A percentile compares a stretch with the other conserved stretches of the same genome.
These are phyloP conservation scores for Schizophyllum commune DNA, from an alignment of 1,284 basidiomycete species.

Conservation along the genomic window DNA sequence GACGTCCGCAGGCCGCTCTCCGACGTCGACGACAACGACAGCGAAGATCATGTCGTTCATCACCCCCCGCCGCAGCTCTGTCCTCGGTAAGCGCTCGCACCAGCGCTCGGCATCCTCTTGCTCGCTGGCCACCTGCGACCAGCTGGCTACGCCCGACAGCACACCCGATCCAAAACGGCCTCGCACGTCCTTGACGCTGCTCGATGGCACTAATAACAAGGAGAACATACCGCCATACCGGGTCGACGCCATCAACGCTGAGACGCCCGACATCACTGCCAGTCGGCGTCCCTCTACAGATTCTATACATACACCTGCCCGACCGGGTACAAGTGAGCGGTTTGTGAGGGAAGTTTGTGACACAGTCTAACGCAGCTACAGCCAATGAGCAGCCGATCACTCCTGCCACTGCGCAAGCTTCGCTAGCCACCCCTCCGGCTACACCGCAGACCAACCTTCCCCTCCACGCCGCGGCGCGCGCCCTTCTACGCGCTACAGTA, in stretches of 20 bases:
- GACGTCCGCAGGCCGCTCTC: too few species aligned
- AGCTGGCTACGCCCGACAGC: constrained; percentile 47
- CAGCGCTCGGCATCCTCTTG: constrained; percentile 17
- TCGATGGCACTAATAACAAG: constrained; percentile 61
- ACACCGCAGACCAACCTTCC: constrained; percentile 48
- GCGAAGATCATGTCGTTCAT: too few species aligned
- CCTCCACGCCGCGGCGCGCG: constrained; percentile 56
- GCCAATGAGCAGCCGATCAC: constrained; percentile 34
- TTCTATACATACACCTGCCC: background rate
- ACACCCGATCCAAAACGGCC: constrained; percentile 61
- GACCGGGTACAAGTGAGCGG: constrained; percentile 14
- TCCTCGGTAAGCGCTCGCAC: constrained; percentile 17
- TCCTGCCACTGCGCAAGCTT: constrained; percentile 31
- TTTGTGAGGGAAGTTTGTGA: constrained; percentile 29
- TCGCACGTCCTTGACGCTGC: constrained; percentile 33
- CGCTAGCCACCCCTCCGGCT: constrained; percentile 53
- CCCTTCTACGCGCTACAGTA: constrained; percentile 62
- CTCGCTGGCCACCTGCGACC: constrained; percentile 24
- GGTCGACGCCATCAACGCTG: constrained; percentile 23
- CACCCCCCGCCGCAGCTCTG: constrained; percentile 12
- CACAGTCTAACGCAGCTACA: constrained; percentile 42
- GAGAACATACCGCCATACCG: constrained; percentile 65
- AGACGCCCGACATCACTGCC: constrained; percentile 29
- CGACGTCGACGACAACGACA: too few species aligned
- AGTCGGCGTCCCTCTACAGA: constrained; percentile 29